Evolutionary conservation across 257 asterid species (phyloP).

Genomic region (Verbena officinalis): DNA sequence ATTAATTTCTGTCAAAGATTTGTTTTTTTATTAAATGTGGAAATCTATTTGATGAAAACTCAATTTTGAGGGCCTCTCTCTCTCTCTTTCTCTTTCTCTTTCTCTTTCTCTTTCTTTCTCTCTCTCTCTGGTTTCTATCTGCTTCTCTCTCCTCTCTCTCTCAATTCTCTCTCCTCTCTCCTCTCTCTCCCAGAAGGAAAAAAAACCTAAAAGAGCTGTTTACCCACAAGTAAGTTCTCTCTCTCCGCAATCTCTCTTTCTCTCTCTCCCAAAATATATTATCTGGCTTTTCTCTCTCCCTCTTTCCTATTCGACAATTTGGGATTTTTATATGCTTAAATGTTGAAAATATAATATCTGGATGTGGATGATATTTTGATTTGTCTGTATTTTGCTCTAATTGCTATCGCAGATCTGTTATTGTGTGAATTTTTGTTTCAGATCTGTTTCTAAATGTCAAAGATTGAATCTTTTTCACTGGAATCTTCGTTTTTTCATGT

Average conservation of each 20-base stretch:
- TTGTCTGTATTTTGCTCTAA: constrained; percentile 22
- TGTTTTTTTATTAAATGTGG: constrained; percentile 29
- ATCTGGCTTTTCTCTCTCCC: constrained; percentile 41
- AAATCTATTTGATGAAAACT: constrained; percentile 41
- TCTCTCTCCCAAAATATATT: constrained; percentile 37
- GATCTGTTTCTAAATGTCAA: constrained; percentile 50
- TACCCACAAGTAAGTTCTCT: constrained; percentile 86
- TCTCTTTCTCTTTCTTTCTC: constrained; percentile 35
- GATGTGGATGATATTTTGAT: constrained; percentile 19
- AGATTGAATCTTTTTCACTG: constrained; percentile 37
- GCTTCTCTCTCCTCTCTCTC: constrained; percentile 25
- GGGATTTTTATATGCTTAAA: constrained; percentile 21
- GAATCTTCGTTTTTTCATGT: constrained; percentile 22
- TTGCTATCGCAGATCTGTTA: constrained; percentile 44
- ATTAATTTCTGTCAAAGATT: constrained; percentile 17
- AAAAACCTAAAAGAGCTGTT: constrained; percentile 79
- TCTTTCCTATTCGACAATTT: constrained; percentile 30
- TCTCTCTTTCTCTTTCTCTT: constrained; percentile 48
- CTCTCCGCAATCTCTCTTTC: constrained; percentile 33
- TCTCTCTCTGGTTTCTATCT: no score
- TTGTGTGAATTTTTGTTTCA: constrained; percentile 30
- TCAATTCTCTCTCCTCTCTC: constrained; percentile 50
- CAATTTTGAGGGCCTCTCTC: constrained; percentile 43
- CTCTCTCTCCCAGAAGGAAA: constrained; percentile 66
- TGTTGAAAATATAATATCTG: constrained; percentile 14